Conservation (phyloP, 768 basidiomycete species). For the Tylopilus balloui region DNA sequence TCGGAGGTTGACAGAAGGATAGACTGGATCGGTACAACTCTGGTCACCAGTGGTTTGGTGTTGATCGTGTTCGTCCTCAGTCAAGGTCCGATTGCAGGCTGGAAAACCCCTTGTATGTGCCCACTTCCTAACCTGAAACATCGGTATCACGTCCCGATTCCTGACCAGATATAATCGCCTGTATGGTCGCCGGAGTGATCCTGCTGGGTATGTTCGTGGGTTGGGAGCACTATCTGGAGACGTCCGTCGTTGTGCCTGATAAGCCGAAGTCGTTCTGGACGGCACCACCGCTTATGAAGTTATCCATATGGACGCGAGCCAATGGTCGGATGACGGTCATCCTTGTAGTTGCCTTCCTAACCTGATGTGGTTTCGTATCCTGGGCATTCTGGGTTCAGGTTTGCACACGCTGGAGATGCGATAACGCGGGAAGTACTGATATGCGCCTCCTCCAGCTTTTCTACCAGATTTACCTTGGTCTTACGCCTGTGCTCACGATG, state of each 20-base stretch:
- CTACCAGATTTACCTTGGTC: constrained; percentile 64
- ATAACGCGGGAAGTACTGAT: background rate
- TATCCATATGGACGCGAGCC: constrained; percentile 58
- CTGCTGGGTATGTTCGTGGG: constrained; percentile 51
- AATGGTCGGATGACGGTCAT: constrained; percentile 58
- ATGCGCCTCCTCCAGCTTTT: constrained; percentile 43
- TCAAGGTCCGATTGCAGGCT: constrained; percentile 63
- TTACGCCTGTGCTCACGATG: constrained; percentile 29
- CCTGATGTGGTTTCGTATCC: constrained; percentile 53
- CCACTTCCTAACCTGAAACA: constrained; percentile 7
- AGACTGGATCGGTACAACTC: constrained; percentile 72
- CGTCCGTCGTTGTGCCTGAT: constrained; percentile 5
- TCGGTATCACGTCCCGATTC: constrained; percentile 15
- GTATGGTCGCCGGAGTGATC: constrained; percentile 57
- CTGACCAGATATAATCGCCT: constrained; percentile 61
- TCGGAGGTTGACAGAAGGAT: constrained; percentile 44
- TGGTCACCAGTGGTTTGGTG: constrained; percentile 62
- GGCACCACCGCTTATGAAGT: constrained; percentile 62
- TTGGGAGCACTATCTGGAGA: constrained; percentile 65
- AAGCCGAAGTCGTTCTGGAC: constrained; percentile 25
- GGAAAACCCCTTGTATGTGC: constrained; percentile 53
- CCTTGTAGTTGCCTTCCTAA: constrained; percentile 56
- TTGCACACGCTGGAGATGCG: background rate
- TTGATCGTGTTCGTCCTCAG: constrained; percentile 71
- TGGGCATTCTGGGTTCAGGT: constrained; percentile 53